These are phyloP conservation scores for Rhytidhysteron rufulum DNA, from an alignment of 2,329 filamentous ascomycete species.

Conservation along the genomic window DNA sequence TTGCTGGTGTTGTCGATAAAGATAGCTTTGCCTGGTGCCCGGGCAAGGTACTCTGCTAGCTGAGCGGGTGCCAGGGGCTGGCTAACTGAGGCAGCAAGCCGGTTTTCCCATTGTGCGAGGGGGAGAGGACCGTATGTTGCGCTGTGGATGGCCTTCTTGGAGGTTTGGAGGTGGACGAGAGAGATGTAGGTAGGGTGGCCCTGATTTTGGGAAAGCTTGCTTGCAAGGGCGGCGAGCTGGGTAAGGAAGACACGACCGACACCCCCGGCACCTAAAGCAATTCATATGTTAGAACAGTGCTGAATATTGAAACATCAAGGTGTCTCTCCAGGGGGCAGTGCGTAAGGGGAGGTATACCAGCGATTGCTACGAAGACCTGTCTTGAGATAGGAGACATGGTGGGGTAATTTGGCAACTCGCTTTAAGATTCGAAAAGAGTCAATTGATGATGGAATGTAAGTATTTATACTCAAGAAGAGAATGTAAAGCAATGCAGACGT, in stretches of 20 bases:
- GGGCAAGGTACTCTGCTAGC: constrained; percentile 72
- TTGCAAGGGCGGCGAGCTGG: constrained; percentile 68
- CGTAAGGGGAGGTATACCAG: constrained; percentile 30
- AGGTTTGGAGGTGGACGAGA: constrained; percentile 82
- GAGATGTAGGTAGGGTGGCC: constrained; percentile 65
- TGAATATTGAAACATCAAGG: constrained; percentile 1
- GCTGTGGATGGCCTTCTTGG: constrained; percentile 75
- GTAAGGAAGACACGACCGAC: constrained; percentile 88
- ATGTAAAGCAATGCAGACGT: not conserved
- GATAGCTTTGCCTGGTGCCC: constrained; percentile 72
- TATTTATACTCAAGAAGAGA: not conserved
- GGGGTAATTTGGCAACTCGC: constrained; percentile 1
- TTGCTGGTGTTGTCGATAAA: constrained; percentile 96
- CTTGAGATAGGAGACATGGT: constrained; percentile 38
- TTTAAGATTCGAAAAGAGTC: not conserved
- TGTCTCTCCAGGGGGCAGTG: too few species aligned
- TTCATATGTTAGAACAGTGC: not conserved
- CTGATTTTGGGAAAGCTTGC: constrained; percentile 50
- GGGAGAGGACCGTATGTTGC: constrained; percentile 66
- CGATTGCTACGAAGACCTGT: constrained; percentile 46
- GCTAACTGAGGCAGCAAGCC: constrained; percentile 61
- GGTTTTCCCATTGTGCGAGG: constrained; percentile 57
- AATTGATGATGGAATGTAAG: not conserved
- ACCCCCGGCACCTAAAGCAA: constrained; percentile 71
- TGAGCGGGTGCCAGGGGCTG: constrained; percentile 65